phyloP scores from a whole-genome alignment of 768 basidiomycete genomes.

The Lactarius sanguifluus region DNA sequence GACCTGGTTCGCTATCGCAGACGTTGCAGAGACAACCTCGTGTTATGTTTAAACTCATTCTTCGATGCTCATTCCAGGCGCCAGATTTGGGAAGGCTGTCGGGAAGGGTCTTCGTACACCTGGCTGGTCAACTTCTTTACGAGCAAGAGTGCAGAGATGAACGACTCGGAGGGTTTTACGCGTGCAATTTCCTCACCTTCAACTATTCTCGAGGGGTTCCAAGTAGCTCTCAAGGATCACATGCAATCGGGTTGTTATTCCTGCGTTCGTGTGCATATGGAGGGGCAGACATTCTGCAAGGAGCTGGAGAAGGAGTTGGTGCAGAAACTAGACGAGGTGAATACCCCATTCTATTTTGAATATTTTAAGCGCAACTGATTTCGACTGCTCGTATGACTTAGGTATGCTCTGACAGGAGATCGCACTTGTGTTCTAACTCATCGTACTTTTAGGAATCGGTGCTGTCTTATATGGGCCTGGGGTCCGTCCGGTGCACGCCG shows the following conservation, averaged over 20 bases:
- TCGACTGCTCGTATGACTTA: not conserved
- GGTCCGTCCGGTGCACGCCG: too few relatives aligned
- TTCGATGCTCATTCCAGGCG: not conserved
- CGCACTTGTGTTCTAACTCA: not conserved
- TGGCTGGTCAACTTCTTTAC: slow-evolving; percentile 3
- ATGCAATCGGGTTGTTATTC: not conserved
- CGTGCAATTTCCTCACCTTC: not conserved
- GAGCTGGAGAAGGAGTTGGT: slow-evolving; percentile 2
- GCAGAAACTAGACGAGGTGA: slow-evolving; percentile 7
- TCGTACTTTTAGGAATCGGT: too few relatives aligned
- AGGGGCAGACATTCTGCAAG: not conserved
- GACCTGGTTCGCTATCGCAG: too few relatives aligned
- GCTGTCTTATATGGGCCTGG: too few relatives aligned
- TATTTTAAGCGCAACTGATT: not conserved
- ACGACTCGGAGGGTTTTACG: not conserved
- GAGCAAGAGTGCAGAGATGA: not conserved
- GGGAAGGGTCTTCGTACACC: too few relatives aligned
- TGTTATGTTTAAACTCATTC: not conserved
- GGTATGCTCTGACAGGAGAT: not conserved
- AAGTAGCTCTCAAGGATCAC: not conserved
- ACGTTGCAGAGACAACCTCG: too few relatives aligned
- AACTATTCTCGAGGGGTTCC: not conserved
- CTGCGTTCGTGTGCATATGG: slow-evolving; percentile 1
- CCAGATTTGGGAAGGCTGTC: slow-evolving; percentile 1
- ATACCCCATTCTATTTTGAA: not conserved